Evolutionary conservation across 1,284 basidiomycete genomes (phyloP).

Genomic region (Neonothopanus nambi): DNA sequence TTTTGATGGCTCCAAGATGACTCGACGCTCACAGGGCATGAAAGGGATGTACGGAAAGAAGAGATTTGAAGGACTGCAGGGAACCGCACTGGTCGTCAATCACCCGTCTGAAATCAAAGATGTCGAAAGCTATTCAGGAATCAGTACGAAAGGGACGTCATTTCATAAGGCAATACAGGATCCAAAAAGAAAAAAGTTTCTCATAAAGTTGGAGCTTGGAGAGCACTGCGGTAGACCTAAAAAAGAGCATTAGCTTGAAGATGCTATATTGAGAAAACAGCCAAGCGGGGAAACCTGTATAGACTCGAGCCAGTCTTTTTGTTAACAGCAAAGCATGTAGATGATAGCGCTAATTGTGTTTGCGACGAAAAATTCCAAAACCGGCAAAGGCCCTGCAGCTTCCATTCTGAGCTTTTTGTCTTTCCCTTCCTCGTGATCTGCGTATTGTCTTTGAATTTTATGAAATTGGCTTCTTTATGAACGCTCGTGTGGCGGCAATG

Average conservation of each 20-base stretch:
- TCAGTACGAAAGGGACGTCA: no score
- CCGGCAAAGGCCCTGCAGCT: neutral
- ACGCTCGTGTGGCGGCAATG: neutral
- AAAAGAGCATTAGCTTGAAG: constrained; percentile 7
- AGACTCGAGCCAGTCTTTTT: neutral
- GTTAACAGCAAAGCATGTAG: neutral
- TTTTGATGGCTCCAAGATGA: no score
- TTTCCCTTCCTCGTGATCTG: constrained; percentile 1
- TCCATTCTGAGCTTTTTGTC: constrained; percentile 2
- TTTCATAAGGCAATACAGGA: no score
- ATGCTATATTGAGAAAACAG: neutral
- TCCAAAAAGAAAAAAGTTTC: no score
- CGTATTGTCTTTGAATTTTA: constrained; percentile 9
- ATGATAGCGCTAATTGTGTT: neutral
- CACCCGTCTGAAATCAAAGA: no score
- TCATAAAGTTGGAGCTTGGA: neutral
- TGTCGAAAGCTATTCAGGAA: no score
- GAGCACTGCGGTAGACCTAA: neutral
- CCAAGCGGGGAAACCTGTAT: neutral
- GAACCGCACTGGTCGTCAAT: no score
- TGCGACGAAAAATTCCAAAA: neutral
- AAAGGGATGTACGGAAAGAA: no score
- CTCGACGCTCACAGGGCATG: no score
- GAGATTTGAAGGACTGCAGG: no score
- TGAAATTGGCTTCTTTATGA: neutral